Percentiles rank a stretch among this genome's conserved stretches.
These are phyloP conservation scores for Fusarium drepaniforme DNA, from an alignment of 2,329 filamentous ascomycete species.

Conservation along the genomic window DNA sequence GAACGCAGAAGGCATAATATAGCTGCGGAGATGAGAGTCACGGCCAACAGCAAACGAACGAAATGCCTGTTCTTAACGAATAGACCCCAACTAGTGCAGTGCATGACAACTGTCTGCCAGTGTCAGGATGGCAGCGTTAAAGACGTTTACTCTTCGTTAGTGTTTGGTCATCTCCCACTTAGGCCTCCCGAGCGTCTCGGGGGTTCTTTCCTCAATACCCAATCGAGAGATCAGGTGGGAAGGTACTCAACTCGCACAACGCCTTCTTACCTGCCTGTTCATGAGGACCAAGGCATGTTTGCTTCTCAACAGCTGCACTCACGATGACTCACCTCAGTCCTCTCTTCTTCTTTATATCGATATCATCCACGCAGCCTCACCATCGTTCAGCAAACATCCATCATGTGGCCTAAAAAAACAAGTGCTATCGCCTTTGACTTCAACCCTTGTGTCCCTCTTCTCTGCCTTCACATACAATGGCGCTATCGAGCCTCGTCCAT, in stretches of 20 bases:
- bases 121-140: no score
- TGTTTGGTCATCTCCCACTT: not conserved
- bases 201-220: not conserved
- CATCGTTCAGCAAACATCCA: not conserved
- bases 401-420: not conserved
- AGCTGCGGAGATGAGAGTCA: not conserved
- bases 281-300: not conserved
- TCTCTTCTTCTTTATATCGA: not conserved
- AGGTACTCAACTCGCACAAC: not conserved
- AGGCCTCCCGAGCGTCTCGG: no score
- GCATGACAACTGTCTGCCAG: no score
- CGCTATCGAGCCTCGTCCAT: not conserved
- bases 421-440: not conserved
- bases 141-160: not conserved
- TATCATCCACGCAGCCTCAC: not conserved
- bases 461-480: not conserved
- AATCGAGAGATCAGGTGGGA: not conserved
- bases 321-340: no score
- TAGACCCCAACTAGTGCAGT: no score
- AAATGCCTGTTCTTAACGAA: not conserved
- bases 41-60: not conserved
- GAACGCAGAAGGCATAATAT: not conserved
- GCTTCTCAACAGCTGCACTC: not conserved
- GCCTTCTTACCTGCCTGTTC: not conserved
- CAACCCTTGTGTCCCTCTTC: not conserved